Base-by-base conservation (phyloP, 2,329 filamentous ascomycete species). In the Colletotrichum sp. region DNA sequence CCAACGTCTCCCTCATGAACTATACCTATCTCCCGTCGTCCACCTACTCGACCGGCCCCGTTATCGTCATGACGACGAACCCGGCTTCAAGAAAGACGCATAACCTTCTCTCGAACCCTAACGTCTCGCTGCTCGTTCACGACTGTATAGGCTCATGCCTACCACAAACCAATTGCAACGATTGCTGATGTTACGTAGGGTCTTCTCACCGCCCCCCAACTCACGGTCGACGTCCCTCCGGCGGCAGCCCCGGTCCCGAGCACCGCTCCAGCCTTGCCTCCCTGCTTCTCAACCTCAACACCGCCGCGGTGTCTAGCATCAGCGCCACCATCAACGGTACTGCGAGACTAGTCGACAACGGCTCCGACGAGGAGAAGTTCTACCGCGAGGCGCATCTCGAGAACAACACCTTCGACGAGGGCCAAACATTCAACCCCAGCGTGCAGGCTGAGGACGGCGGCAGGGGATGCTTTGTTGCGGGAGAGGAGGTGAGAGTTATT, bases 1-100 rank as follows among this genome's bases (percentile, higher is more conserved):
- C 97, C 12, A 95, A 99, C 84, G 95, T 99, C 79, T 98, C 96
- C 48, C 92, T 99, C 78, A 99, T 99, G 97, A 98, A 98, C 88
- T 99, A 99, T 88, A 99, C 97, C 82, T 99, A 98, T 86, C 94
- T 99, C 26, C 94, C 96, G 52, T 92, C 90, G 8, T 95, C 94
- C 18, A 93, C 92, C 52, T 94, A 92, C 84, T 90, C 91, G 52
- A 82, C 90, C 67, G 86, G 87, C n/a, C 93, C 95, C n/a, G 94
- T 96, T 78, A 98, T 99, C 82, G 94, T 99, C 89, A 96, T 96
- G 94, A 99, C 97, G 72, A 98, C 94, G 61, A 95, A 95, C 80
- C 92, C 93, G 1, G 91, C 92, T 72, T 95, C 93, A 43, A 93
- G 93, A 80, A 97, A 96, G 86, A 95, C 93, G 34, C 91, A 92